Evolutionary conservation across 805 yeast species (phyloP).

Genomic region (Groenewaldozyma salmanticensis): DNA sequence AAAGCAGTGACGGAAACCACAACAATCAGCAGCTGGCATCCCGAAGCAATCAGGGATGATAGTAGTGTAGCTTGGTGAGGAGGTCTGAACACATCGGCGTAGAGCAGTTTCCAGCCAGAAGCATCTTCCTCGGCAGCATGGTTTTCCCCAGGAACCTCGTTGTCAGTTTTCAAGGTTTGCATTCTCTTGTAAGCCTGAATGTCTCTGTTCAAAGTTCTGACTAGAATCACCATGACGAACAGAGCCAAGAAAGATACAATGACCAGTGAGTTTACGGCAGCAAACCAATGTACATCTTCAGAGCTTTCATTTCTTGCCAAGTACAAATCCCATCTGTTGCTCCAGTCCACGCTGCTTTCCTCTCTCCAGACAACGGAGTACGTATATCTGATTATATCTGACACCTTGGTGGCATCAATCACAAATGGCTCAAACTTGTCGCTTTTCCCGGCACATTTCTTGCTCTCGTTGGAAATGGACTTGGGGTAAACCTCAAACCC

Average conservation of each 20-base stretch:
- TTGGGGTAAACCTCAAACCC: slow-evolving; percentile 88
- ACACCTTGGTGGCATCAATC: slow-evolving; percentile 28
- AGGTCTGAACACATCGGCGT: slow-evolving; percentile 42
- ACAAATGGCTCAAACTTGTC: slow-evolving; percentile 50
- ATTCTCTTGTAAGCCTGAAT: slow-evolving; percentile 22
- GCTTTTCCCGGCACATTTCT: slow-evolving; percentile 53
- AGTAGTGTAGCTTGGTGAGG: slow-evolving; percentile 43
- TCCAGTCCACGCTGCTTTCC: slow-evolving; percentile 55
- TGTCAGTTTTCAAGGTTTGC: neutral
- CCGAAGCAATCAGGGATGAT: slow-evolving; percentile 56
- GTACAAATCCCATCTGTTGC: slow-evolving; percentile 65
- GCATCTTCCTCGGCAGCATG: slow-evolving; percentile 18
- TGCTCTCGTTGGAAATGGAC: slow-evolving; percentile 47
- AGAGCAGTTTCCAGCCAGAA: slow-evolving; percentile 45
- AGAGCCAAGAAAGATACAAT: slow-evolving; percentile 52
- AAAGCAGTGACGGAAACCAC: slow-evolving; percentile 51
- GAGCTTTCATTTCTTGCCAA: slow-evolving; percentile 34
- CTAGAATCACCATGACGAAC: slow-evolving; percentile 53
- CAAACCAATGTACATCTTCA: slow-evolving; percentile 59
- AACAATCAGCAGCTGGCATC: slow-evolving; percentile 59
- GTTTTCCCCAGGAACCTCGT: slow-evolving; percentile 13
- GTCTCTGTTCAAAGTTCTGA: slow-evolving; percentile 46
- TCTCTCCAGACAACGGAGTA: slow-evolving; percentile 87
- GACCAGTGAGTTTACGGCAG: slow-evolving; percentile 61
- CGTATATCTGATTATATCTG: slow-evolving; percentile 47